phyloP scores from a whole-genome alignment of 2,329 filamentous ascomycete species.

The Coleophoma cylindrospora region DNA sequence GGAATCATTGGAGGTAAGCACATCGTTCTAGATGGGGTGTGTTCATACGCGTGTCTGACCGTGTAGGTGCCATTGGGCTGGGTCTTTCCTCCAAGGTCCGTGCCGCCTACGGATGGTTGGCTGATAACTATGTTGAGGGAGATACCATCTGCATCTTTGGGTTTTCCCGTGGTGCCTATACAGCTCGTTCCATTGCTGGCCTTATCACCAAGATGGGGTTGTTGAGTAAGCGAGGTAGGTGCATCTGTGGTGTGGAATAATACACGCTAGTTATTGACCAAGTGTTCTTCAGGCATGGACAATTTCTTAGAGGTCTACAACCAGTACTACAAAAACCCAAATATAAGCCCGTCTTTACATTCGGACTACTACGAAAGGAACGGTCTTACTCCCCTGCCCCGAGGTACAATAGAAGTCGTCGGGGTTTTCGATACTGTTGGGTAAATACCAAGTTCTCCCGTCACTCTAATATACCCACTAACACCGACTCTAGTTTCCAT shows the following conservation, averaged over 20 bases:
- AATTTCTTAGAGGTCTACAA: conserved; percentile 23
- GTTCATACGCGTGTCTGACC: too few species aligned
- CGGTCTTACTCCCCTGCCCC: conserved; percentile 17
- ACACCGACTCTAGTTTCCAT: background rate
- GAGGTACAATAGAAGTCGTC: conserved; percentile 30
- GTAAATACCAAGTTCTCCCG: background rate
- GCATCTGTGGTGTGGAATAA: background rate
- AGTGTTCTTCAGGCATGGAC: conserved; percentile 29
- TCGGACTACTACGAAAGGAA: background rate
- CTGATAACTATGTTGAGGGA: conserved; percentile 31
- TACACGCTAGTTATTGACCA: conserved; percentile 16
- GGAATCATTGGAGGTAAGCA: background rate
- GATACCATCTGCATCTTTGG: conserved; percentile 29
- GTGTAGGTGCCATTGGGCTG: background rate
- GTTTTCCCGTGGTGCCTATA: conserved; percentile 32
- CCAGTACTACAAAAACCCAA: background rate
- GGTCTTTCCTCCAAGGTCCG: background rate
- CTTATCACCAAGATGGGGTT: conserved; percentile 26
- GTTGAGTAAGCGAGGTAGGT: background rate
- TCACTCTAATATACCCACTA: background rate
- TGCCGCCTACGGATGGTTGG: conserved; percentile 32
- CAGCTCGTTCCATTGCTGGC: conserved; percentile 25
- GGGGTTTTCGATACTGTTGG: conserved; percentile 41
- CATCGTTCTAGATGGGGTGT: too few species aligned
- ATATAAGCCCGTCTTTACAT: background rate